Percentiles rank a stretch among this genome's conserved stretches.
Conservation (phyloP, 2,329 filamentous ascomycete genomes). For the Exophiala oligosperma region DNA sequence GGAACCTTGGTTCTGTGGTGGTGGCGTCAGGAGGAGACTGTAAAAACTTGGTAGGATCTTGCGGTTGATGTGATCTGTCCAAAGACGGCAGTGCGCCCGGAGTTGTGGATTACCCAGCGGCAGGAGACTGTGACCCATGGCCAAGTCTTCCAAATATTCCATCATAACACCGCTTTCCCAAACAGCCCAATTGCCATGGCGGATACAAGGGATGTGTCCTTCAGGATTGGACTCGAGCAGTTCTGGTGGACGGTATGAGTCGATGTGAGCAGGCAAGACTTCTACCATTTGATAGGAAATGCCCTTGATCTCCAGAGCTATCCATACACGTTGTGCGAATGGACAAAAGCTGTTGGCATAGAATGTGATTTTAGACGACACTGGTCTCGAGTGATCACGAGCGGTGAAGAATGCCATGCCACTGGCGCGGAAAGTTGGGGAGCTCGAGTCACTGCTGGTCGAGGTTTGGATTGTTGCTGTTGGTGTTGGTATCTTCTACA, state of each 20-base stretch:
- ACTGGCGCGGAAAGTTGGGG: conserved; percentile 33
- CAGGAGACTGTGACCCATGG: conserved; percentile 60
- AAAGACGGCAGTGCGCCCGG: conserved; percentile 73
- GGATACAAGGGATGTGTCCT: conserved; percentile 73
- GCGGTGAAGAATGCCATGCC: conserved; percentile 69
- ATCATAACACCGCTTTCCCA: conserved; percentile 80
- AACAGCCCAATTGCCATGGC: conserved; percentile 77
- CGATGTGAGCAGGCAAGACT: conserved; percentile 47
- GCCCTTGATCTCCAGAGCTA: conserved; percentile 76
- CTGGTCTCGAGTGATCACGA: conserved; percentile 67
- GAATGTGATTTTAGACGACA: conserved; percentile 63
- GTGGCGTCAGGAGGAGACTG: conserved; percentile 56
- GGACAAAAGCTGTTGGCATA: conserved; percentile 85
- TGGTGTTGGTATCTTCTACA: conserved; percentile 13
- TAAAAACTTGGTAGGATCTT: conserved; percentile 77
- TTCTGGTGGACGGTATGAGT: conserved; percentile 73
- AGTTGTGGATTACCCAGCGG: conserved; percentile 63
- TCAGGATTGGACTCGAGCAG: conserved; percentile 74
- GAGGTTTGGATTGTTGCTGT: conserved; percentile 4
- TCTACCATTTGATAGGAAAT: conserved; percentile 84
- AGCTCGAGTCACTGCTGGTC: conserved; percentile 10
- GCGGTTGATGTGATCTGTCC: conserved; percentile 79
- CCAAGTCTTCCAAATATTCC: conserved; percentile 83
- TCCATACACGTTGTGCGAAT: conserved; percentile 87
- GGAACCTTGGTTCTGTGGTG: conserved; percentile 10